Base-by-base conservation (phyloP, 805 yeast genomes). In the Allodekkera sacchari region DNA sequence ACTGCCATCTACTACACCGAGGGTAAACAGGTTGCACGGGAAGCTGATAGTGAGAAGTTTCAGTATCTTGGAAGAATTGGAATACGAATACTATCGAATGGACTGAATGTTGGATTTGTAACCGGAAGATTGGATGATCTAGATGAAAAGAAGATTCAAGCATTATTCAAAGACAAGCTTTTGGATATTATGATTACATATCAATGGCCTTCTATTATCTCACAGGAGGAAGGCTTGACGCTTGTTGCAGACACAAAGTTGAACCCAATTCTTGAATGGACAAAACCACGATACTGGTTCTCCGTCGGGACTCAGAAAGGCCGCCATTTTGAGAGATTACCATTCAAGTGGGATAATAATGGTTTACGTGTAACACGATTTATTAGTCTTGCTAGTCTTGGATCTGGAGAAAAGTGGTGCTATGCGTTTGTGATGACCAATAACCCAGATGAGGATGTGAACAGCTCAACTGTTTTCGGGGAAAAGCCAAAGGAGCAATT, bases 201-300 rank as follows among this genome's bases (percentile, higher is more conserved):
- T 32, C 65, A 68, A 33, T 81, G 88, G 87, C 77, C 87, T 3
- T 47, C 57, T 2, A 51, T 60, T 0, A 59, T 79, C 15, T 66
- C 80, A 0, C 47, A 53, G 9, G 66, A 61, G 33, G 62, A 65
- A 22, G 57, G 60, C 18, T 48, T 66, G 13, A 49, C 63, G 0
- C 41, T 69, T n/a, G 58, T 64, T 6, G 77, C 77, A 0, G 60
- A 66, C 41, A 28, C 46, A 0, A 41, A 55, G 12, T 51, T 77
- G 4, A 84, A 78, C 48, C 47, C 44, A 5, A 37, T 76, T 2
- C 66, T 73, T 2, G 51, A 54, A 28, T 36, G 45, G 12, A 32
- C 61, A 3, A 63, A 65, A 37, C 94, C 95, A 3, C 59, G 74
- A 35, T 83, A 83, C 47, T 81, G 79, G 53, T 77, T 83, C 46